A percentile compares a stretch with the other conserved stretches of the same genome.
phyloP scores from a whole-genome alignment of 768 basidiomycete genomes.

The Paxillus ammoniavirescens region DNA sequence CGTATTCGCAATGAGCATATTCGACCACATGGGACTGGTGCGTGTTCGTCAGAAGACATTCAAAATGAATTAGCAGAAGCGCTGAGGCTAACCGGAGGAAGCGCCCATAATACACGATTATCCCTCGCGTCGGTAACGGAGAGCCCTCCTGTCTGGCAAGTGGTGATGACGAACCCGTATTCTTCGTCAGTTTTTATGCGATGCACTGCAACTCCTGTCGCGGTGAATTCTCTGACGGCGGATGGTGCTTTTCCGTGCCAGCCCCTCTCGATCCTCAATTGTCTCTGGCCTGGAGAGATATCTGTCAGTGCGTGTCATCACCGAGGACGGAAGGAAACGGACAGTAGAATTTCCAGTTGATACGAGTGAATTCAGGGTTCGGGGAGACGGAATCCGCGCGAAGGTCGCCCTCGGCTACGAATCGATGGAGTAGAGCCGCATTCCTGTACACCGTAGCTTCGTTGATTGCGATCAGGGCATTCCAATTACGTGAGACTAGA shows the following conservation, averaged over 20 bases:
- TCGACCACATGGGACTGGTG: slow-evolving; percentile 11
- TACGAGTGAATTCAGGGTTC: slow-evolving; percentile 37
- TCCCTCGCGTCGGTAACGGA: slow-evolving; percentile 53
- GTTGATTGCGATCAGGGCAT: slow-evolving; percentile 45
- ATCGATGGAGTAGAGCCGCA: slow-evolving; percentile 53
- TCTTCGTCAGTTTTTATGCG: slow-evolving; percentile 76
- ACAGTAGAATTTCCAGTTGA: slow-evolving; percentile 65
- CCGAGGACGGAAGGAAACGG: slow-evolving; percentile 2
- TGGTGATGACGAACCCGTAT: slow-evolving; percentile 58
- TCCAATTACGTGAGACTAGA: slow-evolving; percentile 46
- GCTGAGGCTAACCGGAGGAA: slow-evolving; percentile 45
- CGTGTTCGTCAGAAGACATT: neutral
- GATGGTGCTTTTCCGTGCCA: slow-evolving; percentile 58
- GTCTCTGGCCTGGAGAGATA: slow-evolving; percentile 41
- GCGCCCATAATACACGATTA: slow-evolving; percentile 57
- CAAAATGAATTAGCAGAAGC: neutral
- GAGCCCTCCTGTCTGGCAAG: slow-evolving; percentile 54
- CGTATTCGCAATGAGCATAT: slow-evolving; percentile 74
- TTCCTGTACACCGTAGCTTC: slow-evolving; percentile 54
- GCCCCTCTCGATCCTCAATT: slow-evolving; percentile 42
- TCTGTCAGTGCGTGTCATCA: slow-evolving; percentile 10
- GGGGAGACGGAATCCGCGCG: slow-evolving; percentile 30
- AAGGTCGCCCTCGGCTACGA: slow-evolving; percentile 35
- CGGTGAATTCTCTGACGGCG: slow-evolving; percentile 31
- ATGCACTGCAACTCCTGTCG: slow-evolving; percentile 47